These are phyloP conservation scores for Pichia ethanolica DNA, from an alignment of 805 yeast genomes.

Conservation along the genomic window DNA sequence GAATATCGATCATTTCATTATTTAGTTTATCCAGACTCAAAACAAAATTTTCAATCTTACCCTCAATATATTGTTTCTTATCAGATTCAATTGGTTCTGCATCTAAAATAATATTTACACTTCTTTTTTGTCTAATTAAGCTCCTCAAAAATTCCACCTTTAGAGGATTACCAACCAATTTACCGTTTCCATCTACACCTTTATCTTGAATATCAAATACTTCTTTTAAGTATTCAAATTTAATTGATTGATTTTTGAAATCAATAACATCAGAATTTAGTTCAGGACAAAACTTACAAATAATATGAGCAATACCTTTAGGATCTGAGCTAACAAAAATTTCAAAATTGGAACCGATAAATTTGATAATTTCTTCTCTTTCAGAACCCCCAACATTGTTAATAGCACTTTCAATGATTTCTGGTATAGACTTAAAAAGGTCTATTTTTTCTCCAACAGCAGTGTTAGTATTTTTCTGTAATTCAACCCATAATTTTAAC, in stretches of 20 bases:
- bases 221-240: conserved; percentile 28
- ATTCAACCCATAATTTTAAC: conserved; percentile 44
- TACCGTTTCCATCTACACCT: conserved; percentile 20
- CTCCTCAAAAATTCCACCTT: conserved; percentile 9
- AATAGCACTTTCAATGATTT: conserved; percentile 22
- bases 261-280: conserved; percentile 33
- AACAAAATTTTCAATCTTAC: conserved; percentile 12
- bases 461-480: conserved; percentile 1
- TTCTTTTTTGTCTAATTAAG: neutral
- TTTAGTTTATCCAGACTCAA: conserved; percentile 12
- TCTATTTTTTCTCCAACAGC: conserved; percentile 2
- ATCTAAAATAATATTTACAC: too few relatives aligned
- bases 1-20: conserved; percentile 12
- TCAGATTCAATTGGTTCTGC: too few relatives aligned
- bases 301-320: conserved; percentile 28
- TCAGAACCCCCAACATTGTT: conserved; percentile 9
- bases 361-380: conserved; percentile 20
- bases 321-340: conserved; percentile 27
- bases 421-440: conserved; percentile 24
- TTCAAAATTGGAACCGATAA: conserved; percentile 25
- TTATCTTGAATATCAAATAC: conserved; percentile 22
- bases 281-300: conserved; percentile 31
- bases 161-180: conserved; percentile 18
- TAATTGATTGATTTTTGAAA: conserved; percentile 20
- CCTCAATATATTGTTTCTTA: neutral